Conservation (phyloP, 257 asterid species). For the Solanum chmielewskii region DNA sequence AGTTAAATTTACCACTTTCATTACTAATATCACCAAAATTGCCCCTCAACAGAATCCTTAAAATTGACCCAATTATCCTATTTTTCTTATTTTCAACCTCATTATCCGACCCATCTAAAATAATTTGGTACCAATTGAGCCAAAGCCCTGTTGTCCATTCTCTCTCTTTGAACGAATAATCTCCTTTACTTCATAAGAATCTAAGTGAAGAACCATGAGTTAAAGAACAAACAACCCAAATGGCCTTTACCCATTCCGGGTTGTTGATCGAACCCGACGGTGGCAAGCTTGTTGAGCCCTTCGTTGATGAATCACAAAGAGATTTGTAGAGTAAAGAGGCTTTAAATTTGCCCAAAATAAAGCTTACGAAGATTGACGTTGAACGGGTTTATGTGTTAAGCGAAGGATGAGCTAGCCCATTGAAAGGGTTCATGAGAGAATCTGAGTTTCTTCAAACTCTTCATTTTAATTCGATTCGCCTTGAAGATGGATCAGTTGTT, state of each 20-base stretch:
- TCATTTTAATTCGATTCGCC: slow-evolving; percentile 77
- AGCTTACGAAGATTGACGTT: slow-evolving; percentile 58
- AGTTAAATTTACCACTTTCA: no score
- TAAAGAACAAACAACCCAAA: no score
- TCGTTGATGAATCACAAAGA: slow-evolving; percentile 44
- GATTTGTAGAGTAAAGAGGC: slow-evolving; percentile 32
- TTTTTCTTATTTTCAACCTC: no score
- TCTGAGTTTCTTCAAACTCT: slow-evolving; percentile 95
- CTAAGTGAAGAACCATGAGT: no score
- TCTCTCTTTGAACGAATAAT: no score
- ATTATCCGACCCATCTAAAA: no score
- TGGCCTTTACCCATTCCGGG: slow-evolving; percentile 2
- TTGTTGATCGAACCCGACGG: slow-evolving; percentile 82
- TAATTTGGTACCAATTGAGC: no score
- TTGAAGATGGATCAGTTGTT: slow-evolving; percentile 60
- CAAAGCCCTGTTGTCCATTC: no score
- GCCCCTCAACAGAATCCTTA: no score
- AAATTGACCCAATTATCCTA: no score
- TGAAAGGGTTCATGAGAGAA: slow-evolving; percentile 90
- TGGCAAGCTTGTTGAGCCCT: slow-evolving; percentile 60
- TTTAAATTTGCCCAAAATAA: slow-evolving; percentile 33
- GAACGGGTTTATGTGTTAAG: slow-evolving; percentile 95
- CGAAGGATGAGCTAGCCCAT: slow-evolving; percentile 98
- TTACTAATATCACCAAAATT: no score
- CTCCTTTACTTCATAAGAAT: no score